A percentile compares a stretch with the other conserved stretches of the same genome.
These are phyloP conservation scores for Colletotrichum magnum DNA, from an alignment of 2,329 filamentous ascomycete genomes.

Conservation along the genomic window DNA sequence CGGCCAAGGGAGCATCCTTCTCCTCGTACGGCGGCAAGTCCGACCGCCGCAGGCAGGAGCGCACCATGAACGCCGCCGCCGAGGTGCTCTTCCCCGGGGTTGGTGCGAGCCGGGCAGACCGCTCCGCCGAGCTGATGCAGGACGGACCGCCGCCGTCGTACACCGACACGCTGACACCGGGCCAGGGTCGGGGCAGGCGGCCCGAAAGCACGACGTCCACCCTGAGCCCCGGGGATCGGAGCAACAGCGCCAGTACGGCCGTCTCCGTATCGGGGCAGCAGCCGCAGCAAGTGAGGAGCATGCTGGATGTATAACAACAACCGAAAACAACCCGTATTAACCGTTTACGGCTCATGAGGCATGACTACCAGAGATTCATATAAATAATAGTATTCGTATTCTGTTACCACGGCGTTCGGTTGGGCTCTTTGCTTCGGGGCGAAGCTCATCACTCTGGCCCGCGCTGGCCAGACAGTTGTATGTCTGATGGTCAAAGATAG, in stretches of 20 bases:
- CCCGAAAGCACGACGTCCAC: neutral
- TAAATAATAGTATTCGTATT: neutral
- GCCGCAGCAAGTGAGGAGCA: conserved; percentile 70
- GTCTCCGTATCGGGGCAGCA: conserved; percentile 58
- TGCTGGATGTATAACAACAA: conserved; percentile 64
- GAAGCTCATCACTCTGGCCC: neutral
- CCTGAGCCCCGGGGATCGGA: conserved; percentile 53
- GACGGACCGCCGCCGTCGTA: conserved; percentile 62
- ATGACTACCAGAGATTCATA: conserved; percentile 14
- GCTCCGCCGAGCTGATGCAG: conserved; percentile 56
- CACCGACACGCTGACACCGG: conserved; percentile 41
- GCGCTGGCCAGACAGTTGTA: neutral
- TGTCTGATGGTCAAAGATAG: conserved; percentile 19
- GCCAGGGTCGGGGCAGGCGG: conserved; percentile 7
- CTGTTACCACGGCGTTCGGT: conserved; percentile 13
- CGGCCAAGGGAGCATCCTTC: conserved; percentile 42
- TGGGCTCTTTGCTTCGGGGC: neutral
- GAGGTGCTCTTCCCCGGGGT: conserved; percentile 64
- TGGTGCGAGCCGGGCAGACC: conserved; percentile 49
- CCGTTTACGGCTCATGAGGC: conserved; percentile 19
- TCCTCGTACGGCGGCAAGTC: conserved; percentile 58
- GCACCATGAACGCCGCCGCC: conserved; percentile 59
- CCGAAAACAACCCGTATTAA: neutral
- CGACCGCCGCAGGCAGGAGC: conserved; percentile 61
- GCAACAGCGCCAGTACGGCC: conserved; percentile 61